Evolutionary conservation across 2,329 filamentous ascomycete species (phyloP), one percentile per base, ranked within the genome.

Genomic region (Phaeosphaeria sp.): DNA sequence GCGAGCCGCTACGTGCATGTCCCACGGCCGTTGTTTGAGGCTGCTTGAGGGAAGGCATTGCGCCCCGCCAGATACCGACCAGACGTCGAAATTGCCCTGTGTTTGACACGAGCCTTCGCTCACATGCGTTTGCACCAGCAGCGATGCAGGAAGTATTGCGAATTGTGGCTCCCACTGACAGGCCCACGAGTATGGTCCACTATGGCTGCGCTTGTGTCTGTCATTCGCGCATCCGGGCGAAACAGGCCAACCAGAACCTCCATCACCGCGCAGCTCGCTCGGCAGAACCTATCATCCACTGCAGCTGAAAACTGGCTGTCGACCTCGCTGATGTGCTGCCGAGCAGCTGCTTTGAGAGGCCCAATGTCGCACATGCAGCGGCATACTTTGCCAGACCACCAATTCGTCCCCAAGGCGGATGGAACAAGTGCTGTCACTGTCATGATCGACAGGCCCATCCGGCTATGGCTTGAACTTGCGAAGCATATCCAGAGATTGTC

Each of bases 81-180:
- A 46, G 18, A 25, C 33, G 13, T 33, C 50, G 21, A 22, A 15
- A 25, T 54, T 15, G 43, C 21, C 20, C n/a, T 46, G 20, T 23
- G 39, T 36, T 18, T n/a, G 36, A n/a, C 13, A 22, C 9, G 11
- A 50, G 18, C 30, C 27, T 58, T 50, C 27, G 50, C 54, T 47
- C 48, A 13, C 36, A 54, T 36, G 55, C 55, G 57, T 52, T 36
- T 59, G 60, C 57, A 52, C 54, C 54, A 57, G 46, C 56, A 55
- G 57, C 52, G 33, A 52, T 49, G 55, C 39, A 42, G 51, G 44
- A 56, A 60, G 58, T 56, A 69, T 66, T 65, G 68, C 67, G 65
- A 67, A 66, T 53, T 71, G 67, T 75, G 72, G 71, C 70, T 71
- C 62, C 55, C 58, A 70, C 58, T 70, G 70, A 68, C 69, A 73